Conservation (phyloP, 768 basidiomycete genomes). For the Tricholomella constricta region DNA sequence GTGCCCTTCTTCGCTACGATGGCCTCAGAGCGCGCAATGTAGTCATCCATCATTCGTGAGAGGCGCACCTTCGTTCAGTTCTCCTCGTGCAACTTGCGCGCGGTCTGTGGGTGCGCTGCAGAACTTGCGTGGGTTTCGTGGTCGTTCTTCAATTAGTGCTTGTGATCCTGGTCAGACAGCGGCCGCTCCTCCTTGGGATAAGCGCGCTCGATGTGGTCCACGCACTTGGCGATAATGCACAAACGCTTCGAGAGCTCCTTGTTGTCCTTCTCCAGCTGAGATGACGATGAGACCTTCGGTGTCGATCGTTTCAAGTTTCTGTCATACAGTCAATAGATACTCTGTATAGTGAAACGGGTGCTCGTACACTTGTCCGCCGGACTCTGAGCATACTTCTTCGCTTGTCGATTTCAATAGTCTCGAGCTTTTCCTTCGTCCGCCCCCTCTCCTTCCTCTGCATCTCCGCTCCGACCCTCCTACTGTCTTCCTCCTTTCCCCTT, state of each 20-base stretch:
- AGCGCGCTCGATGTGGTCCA: constrained; percentile 95
- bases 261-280: constrained; percentile 97
- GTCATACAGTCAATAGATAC: constrained; percentile 6
- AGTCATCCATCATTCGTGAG: constrained; percentile 73
- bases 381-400: constrained; percentile 83
- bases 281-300: constrained; percentile 85
- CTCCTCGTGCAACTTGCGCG: constrained; percentile 59
- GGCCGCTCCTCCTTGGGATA: constrained; percentile 92
- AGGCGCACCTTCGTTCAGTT: constrained; percentile 81
- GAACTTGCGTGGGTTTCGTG: constrained; percentile 62
- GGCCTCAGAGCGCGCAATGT: constrained; percentile 47
- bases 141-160: constrained; percentile 79
- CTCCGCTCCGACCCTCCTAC: constrained; percentile 62
- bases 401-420: constrained; percentile 75
- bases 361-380: constrained; percentile 77
- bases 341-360: constrained; percentile 17
- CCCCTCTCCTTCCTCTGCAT: constrained; percentile 65
- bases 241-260: constrained; percentile 80
- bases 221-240: constrained; percentile 81
- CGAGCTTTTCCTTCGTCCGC: constrained; percentile 69
- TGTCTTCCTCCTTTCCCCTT: constrained; percentile 72
- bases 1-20: constrained; percentile 60
- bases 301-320: constrained; percentile 84
- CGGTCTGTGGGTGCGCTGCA: constrained; percentile 58
- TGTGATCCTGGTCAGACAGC: constrained; percentile 84